A percentile compares a stretch with the other conserved stretches of the same genome.
Conservation (phyloP, 257 asterid species). For the Solanum clarkiae region DNA sequence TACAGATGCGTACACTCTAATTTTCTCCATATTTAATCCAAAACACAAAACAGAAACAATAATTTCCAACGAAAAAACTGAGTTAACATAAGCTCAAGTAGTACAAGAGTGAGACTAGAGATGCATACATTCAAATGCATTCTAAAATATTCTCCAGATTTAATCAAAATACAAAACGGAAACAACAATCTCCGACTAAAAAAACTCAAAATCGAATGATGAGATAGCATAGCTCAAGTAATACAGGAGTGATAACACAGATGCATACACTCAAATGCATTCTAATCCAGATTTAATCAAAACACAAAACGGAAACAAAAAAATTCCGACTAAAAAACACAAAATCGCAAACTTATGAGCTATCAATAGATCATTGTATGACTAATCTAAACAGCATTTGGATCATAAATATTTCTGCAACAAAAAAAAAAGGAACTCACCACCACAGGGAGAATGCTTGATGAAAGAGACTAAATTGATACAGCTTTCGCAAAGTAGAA, state of each 20-base stretch:
- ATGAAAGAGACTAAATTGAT: neutral
- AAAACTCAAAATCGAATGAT: neutral
- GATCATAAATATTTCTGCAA: neutral
- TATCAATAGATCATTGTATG: neutral
- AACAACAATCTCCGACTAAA: neutral
- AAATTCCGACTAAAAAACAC: neutral
- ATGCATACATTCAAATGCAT: neutral
- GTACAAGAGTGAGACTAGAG: neutral
- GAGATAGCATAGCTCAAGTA: neutral
- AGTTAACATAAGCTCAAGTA: neutral
- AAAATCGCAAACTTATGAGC: neutral
- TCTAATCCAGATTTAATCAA: neutral
- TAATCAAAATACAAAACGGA: neutral
- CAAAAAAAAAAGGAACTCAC: neutral
- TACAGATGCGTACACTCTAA: neutral
- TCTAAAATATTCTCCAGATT: neutral
- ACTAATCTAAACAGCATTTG: neutral
- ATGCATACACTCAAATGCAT: neutral
- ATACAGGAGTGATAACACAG: neutral
- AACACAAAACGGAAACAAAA: neutral
- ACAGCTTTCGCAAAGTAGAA: neutral
- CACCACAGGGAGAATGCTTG: neutral
- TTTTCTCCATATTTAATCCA: neutral
- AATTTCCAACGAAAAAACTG: fast-evolving
- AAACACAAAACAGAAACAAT: neutral